phyloP scores from a whole-genome alignment of 2,329 filamentous ascomycete species.

The Aspergillus fijiensis region DNA sequence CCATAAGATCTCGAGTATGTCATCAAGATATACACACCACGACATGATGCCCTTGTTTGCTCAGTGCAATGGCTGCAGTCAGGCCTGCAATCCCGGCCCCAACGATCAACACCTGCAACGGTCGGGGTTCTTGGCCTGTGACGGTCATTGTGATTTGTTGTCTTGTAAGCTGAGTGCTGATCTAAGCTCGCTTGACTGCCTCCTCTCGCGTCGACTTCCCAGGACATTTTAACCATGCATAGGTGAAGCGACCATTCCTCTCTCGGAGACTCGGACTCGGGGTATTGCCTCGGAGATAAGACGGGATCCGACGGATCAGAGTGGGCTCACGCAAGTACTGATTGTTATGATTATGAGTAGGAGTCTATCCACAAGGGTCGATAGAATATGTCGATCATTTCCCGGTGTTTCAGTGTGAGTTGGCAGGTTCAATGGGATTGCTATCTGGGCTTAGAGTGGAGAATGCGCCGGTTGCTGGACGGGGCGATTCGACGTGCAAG shows the following conservation, averaged over 20 bases:
- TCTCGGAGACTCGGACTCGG: neutral
- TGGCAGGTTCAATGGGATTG: too few relatives aligned
- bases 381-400: too few relatives aligned
- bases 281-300: neutral
- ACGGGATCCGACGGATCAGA: neutral
- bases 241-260: neutral
- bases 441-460: too few relatives aligned
- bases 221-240: neutral
- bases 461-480: too few relatives aligned
- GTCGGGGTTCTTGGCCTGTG: neutral
- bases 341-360: too few relatives aligned
- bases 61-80: constrained; percentile 33
- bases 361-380: too few relatives aligned
- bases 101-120: constrained; percentile 27
- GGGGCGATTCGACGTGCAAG: too few relatives aligned
- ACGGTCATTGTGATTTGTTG: neutral
- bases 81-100: constrained; percentile 38
- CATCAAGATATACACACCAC: constrained; percentile 23
- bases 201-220: neutral
- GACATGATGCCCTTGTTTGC: constrained; percentile 34
- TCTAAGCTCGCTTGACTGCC: neutral
- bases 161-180: neutral
- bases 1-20: too few relatives aligned
- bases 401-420: too few relatives aligned
- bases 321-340: neutral